phyloP scores from a whole-genome alignment of 768 basidiomycete species.

The Calocybe gangraenosa region DNA sequence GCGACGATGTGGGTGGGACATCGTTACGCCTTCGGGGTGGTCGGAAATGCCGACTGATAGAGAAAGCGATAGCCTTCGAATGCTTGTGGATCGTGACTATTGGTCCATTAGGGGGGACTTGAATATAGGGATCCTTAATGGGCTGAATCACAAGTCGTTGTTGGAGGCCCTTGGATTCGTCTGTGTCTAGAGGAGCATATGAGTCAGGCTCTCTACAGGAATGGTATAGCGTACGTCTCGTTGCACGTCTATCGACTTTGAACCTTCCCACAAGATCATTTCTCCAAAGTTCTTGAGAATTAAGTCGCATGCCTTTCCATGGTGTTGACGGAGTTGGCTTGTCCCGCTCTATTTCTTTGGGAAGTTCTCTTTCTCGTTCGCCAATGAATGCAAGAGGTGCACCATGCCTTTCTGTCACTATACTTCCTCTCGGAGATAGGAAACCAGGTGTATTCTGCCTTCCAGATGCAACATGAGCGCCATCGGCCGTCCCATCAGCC shows the following conservation, averaged over 20 bases:
- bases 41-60: conserved; percentile 63
- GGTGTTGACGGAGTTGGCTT: conserved; percentile 19
- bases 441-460: conserved; percentile 24
- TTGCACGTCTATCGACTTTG: conserved; percentile 49
- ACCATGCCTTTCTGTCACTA: conserved; percentile 19
- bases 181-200: conserved; percentile 29
- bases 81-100: conserved; percentile 76
- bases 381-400: neutral
- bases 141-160: conserved; percentile 65
- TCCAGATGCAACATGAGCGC: neutral
- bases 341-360: conserved; percentile 12
- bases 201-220: neutral
- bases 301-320: conserved; percentile 48
- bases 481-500: conserved; percentile 27
- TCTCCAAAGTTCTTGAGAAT: conserved; percentile 63
- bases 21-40: conserved; percentile 14
- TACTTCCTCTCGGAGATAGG: conserved; percentile 27
- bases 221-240: conserved; percentile 28
- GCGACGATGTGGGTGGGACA: conserved; percentile 14
- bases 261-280: conserved; percentile 61
- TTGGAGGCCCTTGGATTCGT: conserved; percentile 56
- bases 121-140: conserved; percentile 45
- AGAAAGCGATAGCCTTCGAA: conserved; percentile 75
- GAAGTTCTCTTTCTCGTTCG: conserved; percentile 13
- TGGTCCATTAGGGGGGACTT: conserved; percentile 45